Conservation (phyloP, 176 grass and related monocot genomes). For the Ensete ventricosum region DNA sequence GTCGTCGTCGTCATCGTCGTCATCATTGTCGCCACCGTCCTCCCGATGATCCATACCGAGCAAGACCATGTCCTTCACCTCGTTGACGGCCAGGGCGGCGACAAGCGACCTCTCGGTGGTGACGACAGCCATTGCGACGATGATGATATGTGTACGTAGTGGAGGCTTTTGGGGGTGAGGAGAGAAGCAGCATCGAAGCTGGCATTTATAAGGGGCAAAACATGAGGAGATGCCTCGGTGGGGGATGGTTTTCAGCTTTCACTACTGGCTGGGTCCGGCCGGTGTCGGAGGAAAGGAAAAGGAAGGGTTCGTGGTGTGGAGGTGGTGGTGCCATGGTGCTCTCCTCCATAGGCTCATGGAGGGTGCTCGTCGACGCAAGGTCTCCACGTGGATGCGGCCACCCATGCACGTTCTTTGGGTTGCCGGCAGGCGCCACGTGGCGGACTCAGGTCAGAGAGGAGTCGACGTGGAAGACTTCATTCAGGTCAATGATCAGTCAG, state of each 20-base stretch:
- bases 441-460: no score
- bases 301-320: background rate
- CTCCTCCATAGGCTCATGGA: slow-evolving; percentile 1
- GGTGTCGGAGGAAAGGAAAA: background rate
- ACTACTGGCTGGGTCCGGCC: no score
- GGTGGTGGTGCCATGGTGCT: background rate
- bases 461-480: no score
- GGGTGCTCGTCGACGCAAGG: background rate
- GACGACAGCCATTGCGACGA: background rate
- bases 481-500: no score
- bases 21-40: background rate
- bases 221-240: no score
- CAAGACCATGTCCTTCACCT: no score
- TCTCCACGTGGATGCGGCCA: slow-evolving; percentile 12
- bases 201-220: background rate
- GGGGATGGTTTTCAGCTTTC: no score
- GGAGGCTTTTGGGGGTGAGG: no score
- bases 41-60: background rate
- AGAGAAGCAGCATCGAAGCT: background rate
- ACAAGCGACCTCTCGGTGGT: background rate
- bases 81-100: no score
- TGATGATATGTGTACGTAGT: no score
- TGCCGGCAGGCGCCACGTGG: no score
- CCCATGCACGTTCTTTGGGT: background rate
- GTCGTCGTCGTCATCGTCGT: background rate